A percentile compares a stretch with the other conserved stretches of the same genome.
Conservation (phyloP, 805 yeast species). For the Metschnikowia bowlesiae region DNA sequence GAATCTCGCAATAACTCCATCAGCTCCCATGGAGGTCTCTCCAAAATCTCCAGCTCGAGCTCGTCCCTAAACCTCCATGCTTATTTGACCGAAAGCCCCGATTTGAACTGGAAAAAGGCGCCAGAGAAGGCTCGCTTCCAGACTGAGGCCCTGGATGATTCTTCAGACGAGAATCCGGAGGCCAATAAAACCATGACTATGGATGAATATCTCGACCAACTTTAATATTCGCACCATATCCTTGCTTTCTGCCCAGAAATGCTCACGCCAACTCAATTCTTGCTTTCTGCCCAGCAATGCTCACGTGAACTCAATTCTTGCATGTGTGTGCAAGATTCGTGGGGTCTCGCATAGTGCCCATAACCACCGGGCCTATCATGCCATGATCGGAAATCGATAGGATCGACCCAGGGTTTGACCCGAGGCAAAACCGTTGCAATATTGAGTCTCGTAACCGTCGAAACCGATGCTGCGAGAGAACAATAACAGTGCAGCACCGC, state of each 20-base stretch:
- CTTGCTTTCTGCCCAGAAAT: too few species aligned
- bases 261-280: too few species aligned
- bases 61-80: constrained; percentile 40
- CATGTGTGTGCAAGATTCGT: too few species aligned
- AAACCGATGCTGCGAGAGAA: constrained; percentile 2
- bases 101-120: constrained; percentile 1
- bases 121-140: neutral
- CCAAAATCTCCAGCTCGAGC: constrained; percentile 36
- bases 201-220: constrained; percentile 14
- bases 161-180: constrained; percentile 5
- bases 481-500: neutral
- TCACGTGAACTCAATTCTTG: too few species aligned
- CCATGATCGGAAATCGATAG: too few species aligned
- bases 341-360: too few species aligned
- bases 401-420: neutral
- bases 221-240: neutral
- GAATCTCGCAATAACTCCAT: constrained; percentile 27
- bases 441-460: neutral
- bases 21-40: constrained; percentile 22
- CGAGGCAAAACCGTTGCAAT: neutral
- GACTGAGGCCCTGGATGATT: neutral
- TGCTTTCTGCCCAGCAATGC: too few species aligned
- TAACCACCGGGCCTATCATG: too few species aligned
- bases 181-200: constrained; percentile 17
- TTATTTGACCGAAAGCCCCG: constrained; percentile 35